These are phyloP conservation scores for Pleurotus ostreatus DNA, from an alignment of 768 basidiomycete genomes.

Conservation along the genomic window DNA sequence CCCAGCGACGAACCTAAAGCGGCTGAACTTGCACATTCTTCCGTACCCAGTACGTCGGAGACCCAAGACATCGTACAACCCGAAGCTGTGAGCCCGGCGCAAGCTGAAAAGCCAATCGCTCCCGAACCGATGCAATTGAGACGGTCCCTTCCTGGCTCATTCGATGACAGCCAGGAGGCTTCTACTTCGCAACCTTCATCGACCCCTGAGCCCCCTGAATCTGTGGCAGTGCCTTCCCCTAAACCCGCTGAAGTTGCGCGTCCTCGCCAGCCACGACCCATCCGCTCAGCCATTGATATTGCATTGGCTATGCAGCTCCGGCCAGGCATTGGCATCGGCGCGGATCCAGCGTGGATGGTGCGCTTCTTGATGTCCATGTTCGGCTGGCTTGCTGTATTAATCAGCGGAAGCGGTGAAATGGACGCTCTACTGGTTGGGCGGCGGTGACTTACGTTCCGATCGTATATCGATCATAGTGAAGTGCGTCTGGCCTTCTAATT, in stretches of 20 bases:
- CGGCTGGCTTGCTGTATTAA: conserved; percentile 68
- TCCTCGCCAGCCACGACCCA: conserved; percentile 6
- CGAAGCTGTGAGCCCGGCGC: background rate
- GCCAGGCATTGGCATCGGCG: conserved; percentile 64
- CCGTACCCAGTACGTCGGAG: background rate
- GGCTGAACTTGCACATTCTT: background rate
- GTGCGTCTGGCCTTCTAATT: too few relatives aligned
- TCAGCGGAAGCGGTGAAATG: conserved; percentile 31
- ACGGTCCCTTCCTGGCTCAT: conserved; percentile 24
- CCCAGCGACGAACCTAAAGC: background rate
- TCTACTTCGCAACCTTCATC: conserved; percentile 1
- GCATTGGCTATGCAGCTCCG: conserved; percentile 78
- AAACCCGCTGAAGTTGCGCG: conserved; percentile 4
- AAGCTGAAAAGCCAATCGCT: background rate
- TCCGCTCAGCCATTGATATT: conserved; percentile 53
- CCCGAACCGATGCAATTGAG: conserved; percentile 12
- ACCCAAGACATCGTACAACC: background rate
- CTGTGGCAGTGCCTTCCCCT: conserved; percentile 4
- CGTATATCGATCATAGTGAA: background rate
- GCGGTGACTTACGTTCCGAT: background rate
- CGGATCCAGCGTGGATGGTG: conserved; percentile 78
- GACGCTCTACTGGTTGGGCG: conserved; percentile 5
- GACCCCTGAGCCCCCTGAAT: background rate
- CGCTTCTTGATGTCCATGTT: conserved; percentile 77
- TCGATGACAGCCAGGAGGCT: conserved; percentile 16